Conservation (phyloP, 495 filamentous ascomycete species). For the Penicillium dipodomyicola region DNA sequence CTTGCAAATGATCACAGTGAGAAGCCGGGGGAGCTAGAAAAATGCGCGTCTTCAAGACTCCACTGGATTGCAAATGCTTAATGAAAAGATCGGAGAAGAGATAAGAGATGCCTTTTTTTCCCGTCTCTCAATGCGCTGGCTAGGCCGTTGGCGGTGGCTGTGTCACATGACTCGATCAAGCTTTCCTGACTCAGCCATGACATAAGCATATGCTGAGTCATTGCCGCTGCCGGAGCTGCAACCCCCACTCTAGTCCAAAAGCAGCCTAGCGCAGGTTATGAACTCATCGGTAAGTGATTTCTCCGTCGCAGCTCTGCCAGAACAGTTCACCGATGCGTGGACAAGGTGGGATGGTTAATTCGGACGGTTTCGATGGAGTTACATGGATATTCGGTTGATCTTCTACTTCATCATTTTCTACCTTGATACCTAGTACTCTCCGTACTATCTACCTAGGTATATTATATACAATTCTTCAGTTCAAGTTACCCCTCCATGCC, state of each 20-base stretch:
- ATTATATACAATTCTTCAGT: neutral
- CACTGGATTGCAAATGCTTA: neutral
- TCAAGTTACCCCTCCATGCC: constrained; percentile 38
- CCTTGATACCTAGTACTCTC: too few species aligned
- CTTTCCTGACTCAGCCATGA: constrained; percentile 8
- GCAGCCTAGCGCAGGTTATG: constrained; percentile 19
- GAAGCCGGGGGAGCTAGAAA: too few species aligned
- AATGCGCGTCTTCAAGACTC: neutral
- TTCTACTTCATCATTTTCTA: neutral
- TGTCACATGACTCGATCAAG: constrained; percentile 7
- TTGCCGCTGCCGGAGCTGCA: neutral
- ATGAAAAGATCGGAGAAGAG: neutral
- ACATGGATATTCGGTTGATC: neutral
- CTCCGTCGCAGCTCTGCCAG: constrained; percentile 24
- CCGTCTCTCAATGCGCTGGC: neutral
- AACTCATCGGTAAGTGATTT: constrained; percentile 27
- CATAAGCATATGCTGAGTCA: constrained; percentile 7
- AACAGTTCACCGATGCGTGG: constrained; percentile 36
- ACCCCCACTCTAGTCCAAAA: constrained; percentile 32
- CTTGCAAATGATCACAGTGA: neutral
- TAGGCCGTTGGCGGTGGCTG: neutral
- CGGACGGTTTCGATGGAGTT: neutral
- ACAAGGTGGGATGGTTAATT: constrained; percentile 6
- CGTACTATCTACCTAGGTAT: neutral
- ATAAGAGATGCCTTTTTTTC: neutral